These are phyloP conservation scores for Globisporangium paroecandrum DNA, from an alignment of 352 stramenopile genomes.

Conservation along the genomic window DNA sequence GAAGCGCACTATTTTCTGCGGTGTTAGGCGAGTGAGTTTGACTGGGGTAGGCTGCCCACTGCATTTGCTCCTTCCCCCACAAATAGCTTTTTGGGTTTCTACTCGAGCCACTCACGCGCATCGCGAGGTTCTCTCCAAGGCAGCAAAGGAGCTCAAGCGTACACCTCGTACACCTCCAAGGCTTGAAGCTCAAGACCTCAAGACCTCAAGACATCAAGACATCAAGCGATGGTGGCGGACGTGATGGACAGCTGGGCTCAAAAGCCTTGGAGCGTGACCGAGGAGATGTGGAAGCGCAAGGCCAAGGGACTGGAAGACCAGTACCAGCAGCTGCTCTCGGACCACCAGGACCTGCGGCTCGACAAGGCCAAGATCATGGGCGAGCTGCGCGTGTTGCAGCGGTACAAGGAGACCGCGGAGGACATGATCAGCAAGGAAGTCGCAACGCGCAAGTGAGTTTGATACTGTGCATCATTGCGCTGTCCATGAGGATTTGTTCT, in stretches of 20 bases:
- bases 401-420: conserved; percentile 70
- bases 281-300: conserved; percentile 79
- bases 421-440: conserved; percentile 59
- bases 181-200: background rate
- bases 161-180: background rate
- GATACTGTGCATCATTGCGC: no score
- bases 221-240: conserved; percentile 29
- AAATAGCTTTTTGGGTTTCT: conserved; percentile 11
- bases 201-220: background rate
- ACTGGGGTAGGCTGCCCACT: background rate
- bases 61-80: background rate
- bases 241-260: conserved; percentile 44
- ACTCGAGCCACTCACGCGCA: background rate
- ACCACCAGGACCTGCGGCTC: conserved; percentile 67
- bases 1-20: background rate
- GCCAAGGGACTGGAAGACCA: conserved; percentile 64
- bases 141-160: background rate
- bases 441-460: conserved; percentile 45
- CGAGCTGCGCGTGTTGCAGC: conserved; percentile 62
- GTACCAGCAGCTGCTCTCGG: conserved; percentile 59
- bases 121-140: background rate
- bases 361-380: conserved; percentile 67
- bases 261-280: conserved; percentile 69
- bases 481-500: background rate
- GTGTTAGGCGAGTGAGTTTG: background rate